Evolutionary conservation across 176 grass and related monocot species (phyloP).

Genomic region (Aegilops longissima): DNA sequence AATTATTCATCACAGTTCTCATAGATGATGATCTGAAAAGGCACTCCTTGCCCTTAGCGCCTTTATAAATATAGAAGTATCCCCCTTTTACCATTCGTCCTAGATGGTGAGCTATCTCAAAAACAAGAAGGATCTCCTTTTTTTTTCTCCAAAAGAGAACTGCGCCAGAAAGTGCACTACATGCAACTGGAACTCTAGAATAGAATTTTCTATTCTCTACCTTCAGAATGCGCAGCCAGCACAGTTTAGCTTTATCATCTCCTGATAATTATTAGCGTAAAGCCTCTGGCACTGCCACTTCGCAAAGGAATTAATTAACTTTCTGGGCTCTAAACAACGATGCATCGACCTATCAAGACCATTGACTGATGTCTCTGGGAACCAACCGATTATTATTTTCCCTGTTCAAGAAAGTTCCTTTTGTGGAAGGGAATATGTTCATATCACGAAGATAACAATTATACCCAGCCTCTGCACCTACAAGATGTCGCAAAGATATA

Average conservation of each 20-base stretch:
- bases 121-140: neutral
- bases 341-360: conserved; percentile 6
- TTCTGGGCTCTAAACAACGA: conserved; percentile 7
- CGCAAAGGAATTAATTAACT: conserved; percentile 45
- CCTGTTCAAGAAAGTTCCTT: no score
- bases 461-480: no score
- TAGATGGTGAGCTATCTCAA: no score
- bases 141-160: neutral
- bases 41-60: neutral
- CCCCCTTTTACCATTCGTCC: no score
- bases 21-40: conserved; percentile 13
- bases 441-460: no score
- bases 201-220: neutral
- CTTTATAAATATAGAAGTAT: neutral
- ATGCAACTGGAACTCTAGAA: conserved; percentile 38
- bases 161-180: neutral
- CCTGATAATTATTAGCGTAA: conserved; percentile 30
- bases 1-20: neutral
- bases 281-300: conserved; percentile 19
- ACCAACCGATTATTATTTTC: neutral
- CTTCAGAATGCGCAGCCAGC: conserved; percentile 17
- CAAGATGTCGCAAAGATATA: no score
- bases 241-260: conserved; percentile 5
- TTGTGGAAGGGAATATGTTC: no score
- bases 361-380: conserved; percentile 28